Base-by-base conservation (phyloP, 257 asterid genomes). In the Linaria vulgaris region DNA sequence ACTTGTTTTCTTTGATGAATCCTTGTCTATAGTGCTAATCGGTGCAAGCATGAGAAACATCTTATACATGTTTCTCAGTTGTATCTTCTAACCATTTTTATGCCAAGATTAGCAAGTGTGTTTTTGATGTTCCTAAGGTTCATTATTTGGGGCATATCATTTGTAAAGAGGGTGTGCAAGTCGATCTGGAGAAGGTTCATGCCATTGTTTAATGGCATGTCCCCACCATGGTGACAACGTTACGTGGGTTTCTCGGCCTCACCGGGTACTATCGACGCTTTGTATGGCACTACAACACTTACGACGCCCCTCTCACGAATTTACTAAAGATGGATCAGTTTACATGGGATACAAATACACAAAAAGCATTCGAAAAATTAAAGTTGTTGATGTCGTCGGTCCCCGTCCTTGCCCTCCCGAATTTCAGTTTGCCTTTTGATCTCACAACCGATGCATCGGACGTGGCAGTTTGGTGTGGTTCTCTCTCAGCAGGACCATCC, bases 371-470 rank as follows among this genome's bases (percentile, higher is more conserved):
- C 15, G n/a, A 1, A 5, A 15, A 4, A 3, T 15, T 43, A 1
- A 1, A 15, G 21, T 1, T 0, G 0, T 6, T 19, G 0, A 12
- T 17, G 11, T 2, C 17, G 0, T 2, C 0, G 0, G 2, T 15
- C 12, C 56, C 30, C 0, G 21, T 19, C 0, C 15, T 50, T 1
- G 12, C 0, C 2, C 12, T 50, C 0, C 56, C 31, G 25, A 14
- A 50, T 11, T 50, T 50, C 20, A 19, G 15, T 0, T 0, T 6
- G 0, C 56, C 56, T 1, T 50, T 50, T 9, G 31, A 50, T 22
- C 1, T 50, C 14, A 9, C 14, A 1, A 50, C 9, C 1, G 58
- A 52, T 22, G 58, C 38, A 6, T 52, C 58, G 0, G 0, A 8
- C 0, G 3, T 2, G 0, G 58, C 9, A 0, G 12, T 22, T n/a